Conservation (phyloP, 306 rosid genomes). For the Malus sieversii region DNA sequence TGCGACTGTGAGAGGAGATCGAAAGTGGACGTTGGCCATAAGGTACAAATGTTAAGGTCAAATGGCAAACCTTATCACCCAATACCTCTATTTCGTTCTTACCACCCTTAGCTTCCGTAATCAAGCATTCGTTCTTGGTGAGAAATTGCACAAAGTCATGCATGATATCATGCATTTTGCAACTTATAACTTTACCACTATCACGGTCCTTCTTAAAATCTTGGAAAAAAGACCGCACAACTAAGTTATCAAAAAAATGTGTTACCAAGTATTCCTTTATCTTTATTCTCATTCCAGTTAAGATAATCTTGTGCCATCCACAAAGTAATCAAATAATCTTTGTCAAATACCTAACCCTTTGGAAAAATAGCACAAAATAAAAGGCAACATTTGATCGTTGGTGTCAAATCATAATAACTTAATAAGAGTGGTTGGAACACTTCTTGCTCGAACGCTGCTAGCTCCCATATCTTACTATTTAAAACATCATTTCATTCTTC, state of each 20-base stretch:
- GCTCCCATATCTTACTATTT: background rate
- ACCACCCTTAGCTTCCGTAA: background rate
- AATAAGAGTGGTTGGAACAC: background rate
- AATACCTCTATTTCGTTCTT: background rate
- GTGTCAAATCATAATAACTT: background rate
- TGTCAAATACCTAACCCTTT: too few species aligned
- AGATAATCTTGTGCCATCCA: background rate
- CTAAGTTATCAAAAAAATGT: background rate
- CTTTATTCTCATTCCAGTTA: background rate
- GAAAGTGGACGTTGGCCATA: background rate
- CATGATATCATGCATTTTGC: background rate
- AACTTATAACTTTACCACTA: background rate
- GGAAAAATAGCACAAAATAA: background rate
- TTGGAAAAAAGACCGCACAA: background rate
- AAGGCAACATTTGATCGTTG: too few species aligned
- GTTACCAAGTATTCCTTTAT: background rate
- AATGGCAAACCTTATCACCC: background rate
- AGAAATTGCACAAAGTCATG: background rate
- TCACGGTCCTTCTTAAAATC: too few species aligned
- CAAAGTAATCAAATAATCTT: background rate
- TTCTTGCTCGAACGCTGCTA: background rate
- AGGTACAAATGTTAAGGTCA: background rate
- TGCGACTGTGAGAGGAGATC: background rate
- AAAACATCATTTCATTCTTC: background rate
- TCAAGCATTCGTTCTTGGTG: background rate